Evolutionary conservation across 2,329 filamentous ascomycete genomes (phyloP).

Genomic region (Chaetomium strumarium): DNA sequence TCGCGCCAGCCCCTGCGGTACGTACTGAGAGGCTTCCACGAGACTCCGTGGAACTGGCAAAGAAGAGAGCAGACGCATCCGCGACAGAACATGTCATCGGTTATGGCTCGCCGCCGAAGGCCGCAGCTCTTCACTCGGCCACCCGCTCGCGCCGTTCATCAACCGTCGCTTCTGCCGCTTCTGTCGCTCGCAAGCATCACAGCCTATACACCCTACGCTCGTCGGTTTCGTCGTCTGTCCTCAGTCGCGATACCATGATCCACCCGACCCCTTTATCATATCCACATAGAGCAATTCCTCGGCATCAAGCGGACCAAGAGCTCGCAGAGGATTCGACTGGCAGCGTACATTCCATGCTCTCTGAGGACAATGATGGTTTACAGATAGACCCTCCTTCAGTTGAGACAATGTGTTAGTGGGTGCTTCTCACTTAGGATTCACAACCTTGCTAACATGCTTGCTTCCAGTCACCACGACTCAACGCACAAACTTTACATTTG

Average conservation of each 20-base stretch:
- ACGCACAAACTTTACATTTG: background rate
- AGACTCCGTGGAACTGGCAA: slow-evolving; percentile 23
- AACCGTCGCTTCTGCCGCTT: slow-evolving; percentile 5
- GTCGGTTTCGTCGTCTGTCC: slow-evolving; percentile 18
- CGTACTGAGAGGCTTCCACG: slow-evolving; percentile 16
- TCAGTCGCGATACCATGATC: slow-evolving; percentile 13
- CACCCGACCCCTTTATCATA: slow-evolving; percentile 14
- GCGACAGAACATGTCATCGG: slow-evolving; percentile 6
- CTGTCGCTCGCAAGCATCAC: slow-evolving; percentile 13
- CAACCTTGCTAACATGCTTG: background rate
- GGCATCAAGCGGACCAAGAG: background rate
- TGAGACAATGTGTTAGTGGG: background rate
- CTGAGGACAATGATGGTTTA: background rate
- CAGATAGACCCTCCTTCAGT: background rate
- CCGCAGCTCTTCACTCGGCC: slow-evolving; percentile 17
- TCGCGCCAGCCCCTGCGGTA: slow-evolving; percentile 2
- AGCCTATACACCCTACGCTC: slow-evolving; percentile 20
- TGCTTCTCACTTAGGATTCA: background rate
- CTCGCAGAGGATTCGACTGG: background rate
- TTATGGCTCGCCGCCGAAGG: slow-evolving; percentile 9
- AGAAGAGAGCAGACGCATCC: slow-evolving; percentile 6
- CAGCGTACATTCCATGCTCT: background rate
- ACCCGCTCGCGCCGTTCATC: slow-evolving; percentile 17
- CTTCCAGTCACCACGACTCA: background rate
- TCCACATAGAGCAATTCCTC: slow-evolving; percentile 5